Evolutionary conservation across 768 basidiomycete genomes (phyloP), one percentile per base, ranked within the genome.

Genomic region (Cystoderma amianthinum): DNA sequence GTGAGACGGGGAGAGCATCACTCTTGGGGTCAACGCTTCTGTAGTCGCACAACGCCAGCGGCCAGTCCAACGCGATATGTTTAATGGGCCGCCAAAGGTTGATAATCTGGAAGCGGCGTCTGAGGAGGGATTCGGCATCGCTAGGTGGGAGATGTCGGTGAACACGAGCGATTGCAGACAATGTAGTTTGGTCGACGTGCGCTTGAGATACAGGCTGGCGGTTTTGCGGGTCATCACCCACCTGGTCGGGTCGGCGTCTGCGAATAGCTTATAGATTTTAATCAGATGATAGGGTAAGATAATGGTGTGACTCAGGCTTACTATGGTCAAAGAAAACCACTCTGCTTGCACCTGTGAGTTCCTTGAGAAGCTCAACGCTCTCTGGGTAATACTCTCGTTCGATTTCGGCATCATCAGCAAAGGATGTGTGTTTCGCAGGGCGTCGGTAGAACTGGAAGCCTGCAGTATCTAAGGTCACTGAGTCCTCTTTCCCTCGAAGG

Each of bases 301-400:
- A 10, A 9, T 10, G 17, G 11, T 5, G 23, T 24, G 10, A 38
- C 12, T 33, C 22, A 42, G 40, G 49, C 78, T 41, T 43, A 78
- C 80, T 81, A 50, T 82, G 80, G 48, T 82, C 79, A 48, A 83
- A 84, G 11, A 81, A 36, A 5, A 60, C 71, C 7, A 79, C 76
- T 18, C 67, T 62, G 48, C 63, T 73, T 0, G 81, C 82, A 2
- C 82, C 79, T 0, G 80, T 80, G 7, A 75, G 41, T 44, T 72
- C 55, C 62, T 82, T 81, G 32, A 82, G 54, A 32, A 81, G 61
- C 51, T 74, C 72, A 13, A 67, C 61, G 48, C 73, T 74, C 57
- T 84, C 82, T 0, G 71, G 68, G 48, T 82, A 83, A 52, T 85
- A 84, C 38, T 73, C 74, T 33, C 47, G 49, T 49, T 64, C 49